Conservation (phyloP, 257 asterid species). For the Henckelia pumila region DNA sequence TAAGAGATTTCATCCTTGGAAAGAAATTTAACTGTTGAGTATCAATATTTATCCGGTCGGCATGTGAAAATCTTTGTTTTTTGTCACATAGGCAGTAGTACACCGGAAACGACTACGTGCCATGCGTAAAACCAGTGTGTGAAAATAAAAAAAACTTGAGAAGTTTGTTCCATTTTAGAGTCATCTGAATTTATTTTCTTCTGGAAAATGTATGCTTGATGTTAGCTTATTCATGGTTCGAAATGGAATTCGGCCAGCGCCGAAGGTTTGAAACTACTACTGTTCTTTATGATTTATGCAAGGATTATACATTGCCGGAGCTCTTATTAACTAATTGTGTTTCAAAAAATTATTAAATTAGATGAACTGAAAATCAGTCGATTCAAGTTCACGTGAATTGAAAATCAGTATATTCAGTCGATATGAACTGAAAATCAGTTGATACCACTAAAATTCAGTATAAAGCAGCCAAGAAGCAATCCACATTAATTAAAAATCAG, state of each 20-base stretch:
- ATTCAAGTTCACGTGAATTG: too few relatives aligned
- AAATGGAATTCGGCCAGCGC: background rate
- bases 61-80: background rate
- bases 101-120: background rate
- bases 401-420: too few relatives aligned
- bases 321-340: too few relatives aligned
- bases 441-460: too few relatives aligned
- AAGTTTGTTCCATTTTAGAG: background rate
- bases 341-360: too few relatives aligned
- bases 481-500: too few relatives aligned
- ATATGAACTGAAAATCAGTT: too few relatives aligned
- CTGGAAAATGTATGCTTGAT: background rate
- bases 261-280: background rate
- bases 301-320: too few relatives aligned
- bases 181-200: background rate
- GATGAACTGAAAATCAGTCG: too few relatives aligned
- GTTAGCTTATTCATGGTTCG: background rate
- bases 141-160: background rate
- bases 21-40: conserved; percentile 44
- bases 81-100: background rate
- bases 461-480: too few relatives aligned
- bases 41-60: too few relatives aligned
- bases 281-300: background rate
- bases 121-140: background rate
- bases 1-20: conserved; percentile 61